Evolutionary conservation across 2,329 filamentous ascomycete genomes (phyloP).

Genomic region (Colletotrichum sp.): DNA sequence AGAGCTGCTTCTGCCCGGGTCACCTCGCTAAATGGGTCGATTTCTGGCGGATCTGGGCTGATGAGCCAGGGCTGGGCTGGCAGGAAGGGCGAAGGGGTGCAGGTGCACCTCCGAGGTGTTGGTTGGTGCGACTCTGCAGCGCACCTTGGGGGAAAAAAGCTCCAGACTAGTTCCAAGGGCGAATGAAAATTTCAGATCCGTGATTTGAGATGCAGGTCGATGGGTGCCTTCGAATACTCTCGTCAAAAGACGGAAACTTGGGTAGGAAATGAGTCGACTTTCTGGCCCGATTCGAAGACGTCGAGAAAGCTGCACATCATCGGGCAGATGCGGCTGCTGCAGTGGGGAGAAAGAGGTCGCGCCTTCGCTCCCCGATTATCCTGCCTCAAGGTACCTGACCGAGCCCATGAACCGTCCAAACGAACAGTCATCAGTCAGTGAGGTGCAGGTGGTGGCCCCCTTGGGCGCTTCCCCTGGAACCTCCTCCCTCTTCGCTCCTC

Average conservation of each 20-base stretch:
- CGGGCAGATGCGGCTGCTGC: slow-evolving; percentile 20
- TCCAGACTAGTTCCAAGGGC: neutral
- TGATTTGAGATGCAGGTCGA: neutral
- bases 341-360: slow-evolving; percentile 8
- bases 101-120: slow-evolving; percentile 2
- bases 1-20: slow-evolving; percentile 11
- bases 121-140: neutral
- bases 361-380: neutral
- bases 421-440: neutral
- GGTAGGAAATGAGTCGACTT: neutral
- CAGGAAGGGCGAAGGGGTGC: slow-evolving; percentile 2
- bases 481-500: neutral
- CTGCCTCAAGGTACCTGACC: neutral
- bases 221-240: neutral
- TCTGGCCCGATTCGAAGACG: neutral
- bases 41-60: slow-evolving; percentile 28
- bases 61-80: slow-evolving; percentile 21
- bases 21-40: slow-evolving; percentile 25
- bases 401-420: neutral
- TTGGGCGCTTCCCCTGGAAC: neutral
- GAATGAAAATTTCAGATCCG: neutral
- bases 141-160: neutral
- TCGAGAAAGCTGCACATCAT: slow-evolving; percentile 16
- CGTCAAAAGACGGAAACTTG: neutral
- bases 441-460: neutral